A percentile compares a stretch with the other conserved stretches of the same genome.
Conservation (phyloP, 2,329 filamentous ascomycete genomes). For the Phialophora verrucosa region DNA sequence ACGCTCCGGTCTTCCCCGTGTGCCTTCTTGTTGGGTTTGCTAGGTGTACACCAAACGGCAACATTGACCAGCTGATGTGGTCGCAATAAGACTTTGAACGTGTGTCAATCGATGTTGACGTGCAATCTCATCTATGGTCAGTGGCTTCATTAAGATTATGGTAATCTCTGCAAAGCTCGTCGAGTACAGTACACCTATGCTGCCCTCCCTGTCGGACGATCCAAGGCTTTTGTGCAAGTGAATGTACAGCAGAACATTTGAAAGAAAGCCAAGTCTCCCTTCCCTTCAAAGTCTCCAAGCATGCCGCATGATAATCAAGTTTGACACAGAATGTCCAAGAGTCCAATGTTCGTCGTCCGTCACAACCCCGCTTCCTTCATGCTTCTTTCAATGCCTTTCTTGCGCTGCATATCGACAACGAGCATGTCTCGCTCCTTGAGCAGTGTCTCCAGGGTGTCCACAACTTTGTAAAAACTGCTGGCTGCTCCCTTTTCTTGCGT, state of each 20-base stretch:
- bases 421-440: slow-evolving; percentile 70
- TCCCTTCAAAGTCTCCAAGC: slow-evolving; percentile 13
- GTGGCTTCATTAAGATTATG: slow-evolving; percentile 8
- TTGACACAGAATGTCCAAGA: slow-evolving; percentile 8
- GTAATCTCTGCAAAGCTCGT: slow-evolving; percentile 2
- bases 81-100: not conserved
- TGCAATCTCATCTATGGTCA: not conserved
- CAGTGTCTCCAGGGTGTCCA: slow-evolving; percentile 74
- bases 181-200: slow-evolving; percentile 5
- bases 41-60: not conserved
- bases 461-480: slow-evolving; percentile 82
- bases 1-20: too few relatives aligned
- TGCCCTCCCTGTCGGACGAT: slow-evolving; percentile 6
- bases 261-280: slow-evolving; percentile 10
- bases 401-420: slow-evolving; percentile 69
- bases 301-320: slow-evolving; percentile 7
- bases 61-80: too few relatives aligned
- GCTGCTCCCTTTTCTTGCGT: slow-evolving; percentile 91
- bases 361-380: slow-evolving; percentile 38
- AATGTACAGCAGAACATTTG: slow-evolving; percentile 29
- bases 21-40: too few relatives aligned
- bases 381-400: slow-evolving; percentile 67
- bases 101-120: not conserved
- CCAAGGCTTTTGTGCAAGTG: slow-evolving; percentile 21
- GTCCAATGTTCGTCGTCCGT: slow-evolving; percentile 18